Conservation (phyloP, 2,329 filamentous ascomycete species). For the Alternaria ventricosa region DNA sequence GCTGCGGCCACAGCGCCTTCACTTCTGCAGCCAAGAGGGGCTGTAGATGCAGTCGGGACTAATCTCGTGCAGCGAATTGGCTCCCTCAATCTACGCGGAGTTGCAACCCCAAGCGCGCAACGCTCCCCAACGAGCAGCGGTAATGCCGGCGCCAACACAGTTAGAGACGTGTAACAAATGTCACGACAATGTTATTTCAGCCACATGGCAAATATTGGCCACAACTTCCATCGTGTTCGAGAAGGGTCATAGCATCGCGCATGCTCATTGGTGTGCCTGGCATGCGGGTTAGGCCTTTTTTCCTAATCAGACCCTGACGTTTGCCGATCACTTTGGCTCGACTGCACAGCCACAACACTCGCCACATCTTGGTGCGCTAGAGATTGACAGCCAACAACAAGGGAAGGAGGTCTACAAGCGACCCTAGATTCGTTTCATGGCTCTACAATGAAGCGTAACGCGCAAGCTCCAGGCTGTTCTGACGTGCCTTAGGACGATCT, state of each 20-base stretch:
- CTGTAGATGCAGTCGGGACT: slow-evolving; percentile 90
- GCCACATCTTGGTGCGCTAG: slow-evolving; percentile 6
- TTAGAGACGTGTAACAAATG: slow-evolving; percentile 44
- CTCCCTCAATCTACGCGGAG: slow-evolving; percentile 72
- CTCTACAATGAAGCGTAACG: slow-evolving; percentile 16
- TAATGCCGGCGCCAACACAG: slow-evolving; percentile 31
- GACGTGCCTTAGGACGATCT: slow-evolving; percentile 10
- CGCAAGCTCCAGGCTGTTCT: slow-evolving; percentile 16
- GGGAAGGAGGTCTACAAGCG: neutral
- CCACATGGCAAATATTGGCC: slow-evolving; percentile 12
- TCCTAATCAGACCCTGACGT: slow-evolving; percentile 17
- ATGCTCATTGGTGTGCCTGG: slow-evolving; percentile 39
- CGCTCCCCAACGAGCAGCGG: slow-evolving; percentile 23
- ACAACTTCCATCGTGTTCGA: slow-evolving; percentile 14
- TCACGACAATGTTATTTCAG: slow-evolving; percentile 5
- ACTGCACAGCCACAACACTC: slow-evolving; percentile 18
- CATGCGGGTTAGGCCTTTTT: slow-evolving; percentile 12
- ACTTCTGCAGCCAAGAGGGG: slow-evolving; percentile 82
- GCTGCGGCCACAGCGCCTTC: slow-evolving; percentile 80
- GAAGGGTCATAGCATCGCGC: neutral
- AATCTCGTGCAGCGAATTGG: slow-evolving; percentile 88
- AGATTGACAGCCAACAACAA: slow-evolving; percentile 17
- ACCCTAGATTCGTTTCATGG: slow-evolving; percentile 13
- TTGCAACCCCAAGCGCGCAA: slow-evolving; percentile 28
- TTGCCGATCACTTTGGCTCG: slow-evolving; percentile 26